These are phyloP conservation scores for Chlorokybus atmophyticus DNA, from an alignment of 139 green algal species.

Conservation along the genomic window DNA sequence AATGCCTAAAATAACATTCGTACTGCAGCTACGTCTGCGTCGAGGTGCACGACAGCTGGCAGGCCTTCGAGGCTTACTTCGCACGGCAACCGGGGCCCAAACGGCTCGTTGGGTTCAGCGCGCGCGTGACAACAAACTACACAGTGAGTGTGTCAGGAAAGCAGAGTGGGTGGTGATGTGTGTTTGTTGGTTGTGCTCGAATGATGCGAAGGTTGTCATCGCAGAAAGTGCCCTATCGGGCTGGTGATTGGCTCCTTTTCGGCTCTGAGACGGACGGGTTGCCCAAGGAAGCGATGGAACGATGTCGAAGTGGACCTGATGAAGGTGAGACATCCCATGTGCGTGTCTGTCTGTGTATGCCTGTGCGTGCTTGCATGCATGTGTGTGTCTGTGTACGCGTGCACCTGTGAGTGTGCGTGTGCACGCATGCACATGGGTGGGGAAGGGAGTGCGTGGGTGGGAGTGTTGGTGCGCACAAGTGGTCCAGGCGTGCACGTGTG, in stretches of 20 bases:
- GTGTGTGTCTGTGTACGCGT: conserved; percentile 2
- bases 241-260: conserved; percentile 40
- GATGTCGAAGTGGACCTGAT: background rate
- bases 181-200: background rate
- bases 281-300: conserved; percentile 26
- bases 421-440: background rate
- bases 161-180: background rate
- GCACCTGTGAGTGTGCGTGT: background rate
- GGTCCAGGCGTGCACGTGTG: no score
- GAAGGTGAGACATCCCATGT: conserved; percentile 12
- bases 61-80: conserved; percentile 31
- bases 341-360: conserved; percentile 1
- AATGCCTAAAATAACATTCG: background rate
- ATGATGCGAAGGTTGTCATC: background rate
- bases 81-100: no score
- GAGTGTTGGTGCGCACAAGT: no score
- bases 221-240: conserved; percentile 37
- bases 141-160: background rate
- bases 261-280: conserved; percentile 29
- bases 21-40: conserved; percentile 38
- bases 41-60: conserved; percentile 49
- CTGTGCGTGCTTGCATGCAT: background rate
- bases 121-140: no score
- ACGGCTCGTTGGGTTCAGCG: no score
- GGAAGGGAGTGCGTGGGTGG: no score